Evolutionary conservation across 179 eudicot genomes (phyloP).

Genomic region (Beta macrorhiza): DNA sequence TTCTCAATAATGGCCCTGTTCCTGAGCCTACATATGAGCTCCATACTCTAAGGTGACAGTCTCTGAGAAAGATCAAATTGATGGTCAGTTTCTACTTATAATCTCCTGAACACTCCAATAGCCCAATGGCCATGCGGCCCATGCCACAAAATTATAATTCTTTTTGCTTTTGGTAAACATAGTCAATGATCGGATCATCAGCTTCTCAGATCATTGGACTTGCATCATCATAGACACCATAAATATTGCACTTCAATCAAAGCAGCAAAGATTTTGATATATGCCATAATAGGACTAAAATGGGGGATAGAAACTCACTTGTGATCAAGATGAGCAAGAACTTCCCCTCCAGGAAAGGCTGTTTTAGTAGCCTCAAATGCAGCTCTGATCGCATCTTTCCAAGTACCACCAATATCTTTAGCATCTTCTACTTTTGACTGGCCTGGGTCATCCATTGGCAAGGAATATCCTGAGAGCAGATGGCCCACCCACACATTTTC

Average conservation of each 20-base stretch:
- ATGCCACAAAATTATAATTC: not conserved
- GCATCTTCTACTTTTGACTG: constrained; percentile 44
- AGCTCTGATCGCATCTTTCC: constrained; percentile 65
- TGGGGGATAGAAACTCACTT: constrained; percentile 37
- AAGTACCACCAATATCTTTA: constrained; percentile 69
- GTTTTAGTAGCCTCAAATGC: constrained; percentile 51
- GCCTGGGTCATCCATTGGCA: constrained; percentile 91
- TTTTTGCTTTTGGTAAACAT: no score
- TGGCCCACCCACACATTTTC: constrained; percentile 85
- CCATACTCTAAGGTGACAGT: not conserved
- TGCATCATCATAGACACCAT: not conserved
- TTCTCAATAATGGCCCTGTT: not conserved
- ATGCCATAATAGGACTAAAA: not conserved
- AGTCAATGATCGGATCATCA: not conserved
- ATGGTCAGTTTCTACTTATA: not conserved
- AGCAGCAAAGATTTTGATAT: not conserved
- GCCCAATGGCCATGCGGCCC: not conserved
- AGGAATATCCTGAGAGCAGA: constrained; percentile 86
- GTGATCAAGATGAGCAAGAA: constrained; percentile 61
- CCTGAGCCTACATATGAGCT: not conserved
- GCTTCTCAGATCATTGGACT: not conserved
- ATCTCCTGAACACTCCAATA: not conserved
- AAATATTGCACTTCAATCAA: not conserved
- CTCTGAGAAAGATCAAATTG: not conserved
- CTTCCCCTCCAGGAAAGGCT: constrained; percentile 61